Conservation (phyloP, 2,329 filamentous ascomycete genomes). For the Rhinocladiella mackenziei region DNA sequence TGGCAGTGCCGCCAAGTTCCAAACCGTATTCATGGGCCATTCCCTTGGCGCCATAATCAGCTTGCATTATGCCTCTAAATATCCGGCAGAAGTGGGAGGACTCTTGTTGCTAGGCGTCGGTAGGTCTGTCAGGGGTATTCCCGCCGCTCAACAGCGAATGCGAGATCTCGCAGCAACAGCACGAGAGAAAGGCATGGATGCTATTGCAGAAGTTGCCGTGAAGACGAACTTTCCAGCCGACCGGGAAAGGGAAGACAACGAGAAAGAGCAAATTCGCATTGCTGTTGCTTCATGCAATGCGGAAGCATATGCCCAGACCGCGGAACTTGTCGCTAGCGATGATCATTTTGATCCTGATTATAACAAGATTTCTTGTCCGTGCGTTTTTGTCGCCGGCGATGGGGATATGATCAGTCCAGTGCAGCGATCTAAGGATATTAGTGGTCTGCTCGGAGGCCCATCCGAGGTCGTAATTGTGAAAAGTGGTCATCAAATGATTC, state of each 20-base stretch:
- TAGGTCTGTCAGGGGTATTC: conserved; percentile 33
- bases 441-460: conserved; percentile 29
- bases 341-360: conserved; percentile 36
- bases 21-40: conserved; percentile 34
- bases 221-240: conserved; percentile 33
- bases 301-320: conserved; percentile 35
- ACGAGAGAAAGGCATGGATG: conserved; percentile 30
- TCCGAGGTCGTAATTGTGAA: conserved; percentile 14
- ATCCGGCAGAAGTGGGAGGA: conserved; percentile 29
- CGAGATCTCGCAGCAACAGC: conserved; percentile 31
- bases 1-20: not conserved
- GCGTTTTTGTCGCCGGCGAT: conserved; percentile 34
- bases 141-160: conserved; percentile 34
- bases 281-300: conserved; percentile 34
- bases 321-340: conserved; percentile 32
- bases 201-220: conserved; percentile 31
- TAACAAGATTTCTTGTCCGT: conserved; percentile 31
- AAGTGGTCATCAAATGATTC: conserved; percentile 24
- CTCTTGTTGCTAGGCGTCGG: conserved; percentile 36
- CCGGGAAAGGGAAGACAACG: conserved; percentile 24
- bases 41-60: conserved; percentile 37
- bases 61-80: conserved; percentile 36
- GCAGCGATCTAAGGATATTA: conserved; percentile 31
- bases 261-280: conserved; percentile 28
- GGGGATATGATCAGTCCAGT: conserved; percentile 34